A percentile compares a stretch with the other conserved stretches of the same genome.
Evolutionary conservation across 2,329 filamentous ascomycete genomes (phyloP).

Genomic region (Coniochaeta sp.): DNA sequence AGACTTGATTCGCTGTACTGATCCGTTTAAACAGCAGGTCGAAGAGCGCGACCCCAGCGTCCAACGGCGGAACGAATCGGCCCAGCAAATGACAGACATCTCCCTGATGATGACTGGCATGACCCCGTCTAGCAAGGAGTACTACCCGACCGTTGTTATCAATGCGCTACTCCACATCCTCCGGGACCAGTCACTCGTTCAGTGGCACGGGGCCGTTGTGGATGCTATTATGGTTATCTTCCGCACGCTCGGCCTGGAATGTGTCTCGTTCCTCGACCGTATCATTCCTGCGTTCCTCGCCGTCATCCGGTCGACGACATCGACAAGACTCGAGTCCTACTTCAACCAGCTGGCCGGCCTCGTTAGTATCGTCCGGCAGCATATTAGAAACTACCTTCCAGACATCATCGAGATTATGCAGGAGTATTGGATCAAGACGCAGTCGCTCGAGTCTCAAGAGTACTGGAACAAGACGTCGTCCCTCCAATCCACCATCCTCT

Average conservation of each 20-base stretch:
- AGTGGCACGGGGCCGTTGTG: constrained; percentile 89
- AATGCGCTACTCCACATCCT: constrained; percentile 89
- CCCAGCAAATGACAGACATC: constrained; percentile 76
- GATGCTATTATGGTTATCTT: constrained; percentile 99
- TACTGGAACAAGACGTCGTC: constrained; percentile 80
- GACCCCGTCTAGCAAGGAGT: constrained; percentile 94
- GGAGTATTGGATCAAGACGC: constrained; percentile 81
- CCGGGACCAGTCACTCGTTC: constrained; percentile 80
- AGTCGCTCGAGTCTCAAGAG: constrained; percentile 76
- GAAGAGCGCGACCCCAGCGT: constrained; percentile 82
- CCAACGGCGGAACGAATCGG: constrained; percentile 57
- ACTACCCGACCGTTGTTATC: constrained; percentile 96
- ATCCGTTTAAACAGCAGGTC: constrained; percentile 52
- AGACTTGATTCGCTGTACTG: constrained; percentile 5
- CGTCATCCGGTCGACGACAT: constrained; percentile 77
- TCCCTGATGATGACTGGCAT: constrained; percentile 96
- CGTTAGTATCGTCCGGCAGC: constrained; percentile 91
- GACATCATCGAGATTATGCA: constrained; percentile 81
- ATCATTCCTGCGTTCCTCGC: constrained; percentile 91
- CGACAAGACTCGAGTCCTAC: constrained; percentile 81
- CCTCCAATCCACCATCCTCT: constrained; percentile 85
- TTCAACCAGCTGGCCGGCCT: constrained; percentile 94
- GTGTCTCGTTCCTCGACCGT: constrained; percentile 86
- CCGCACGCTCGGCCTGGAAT: constrained; percentile 90
- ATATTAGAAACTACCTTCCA: constrained; percentile 85